A percentile compares a stretch with the other conserved stretches of the same genome.
phyloP scores from a whole-genome alignment of 345 rosid species.

The Syzygium jambos region DNA sequence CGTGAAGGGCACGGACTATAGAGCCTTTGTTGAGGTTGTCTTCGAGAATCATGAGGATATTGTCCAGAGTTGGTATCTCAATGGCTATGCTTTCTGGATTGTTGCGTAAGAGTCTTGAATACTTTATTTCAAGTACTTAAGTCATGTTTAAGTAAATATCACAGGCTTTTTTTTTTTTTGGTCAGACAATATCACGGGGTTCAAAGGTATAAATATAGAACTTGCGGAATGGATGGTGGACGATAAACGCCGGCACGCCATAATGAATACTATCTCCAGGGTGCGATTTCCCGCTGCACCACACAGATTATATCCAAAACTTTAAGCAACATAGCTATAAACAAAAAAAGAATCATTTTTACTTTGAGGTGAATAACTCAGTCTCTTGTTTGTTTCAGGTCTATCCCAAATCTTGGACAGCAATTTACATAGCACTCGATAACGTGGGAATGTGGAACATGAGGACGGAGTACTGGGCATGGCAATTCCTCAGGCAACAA shows the following conservation, averaged over 20 bases:
- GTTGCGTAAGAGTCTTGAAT: constrained; percentile 51
- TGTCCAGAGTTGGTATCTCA: constrained; percentile 74
- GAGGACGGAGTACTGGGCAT: constrained; percentile 75
- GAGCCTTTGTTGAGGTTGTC: constrained; percentile 64
- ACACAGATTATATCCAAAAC: constrained; percentile 28
- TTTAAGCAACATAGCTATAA: neutral
- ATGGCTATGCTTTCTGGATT: constrained; percentile 80
- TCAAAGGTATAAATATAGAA: neutral
- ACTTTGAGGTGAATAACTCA: neutral
- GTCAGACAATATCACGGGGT: neutral
- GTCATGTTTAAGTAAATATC: neutral
- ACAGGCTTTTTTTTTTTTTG: no score
- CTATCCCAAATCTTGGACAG: constrained; percentile 93
- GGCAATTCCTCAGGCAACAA: constrained; percentile 91
- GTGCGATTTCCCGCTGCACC: constrained; percentile 68
- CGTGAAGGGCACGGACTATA: constrained; percentile 60
- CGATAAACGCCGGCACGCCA: constrained; percentile 55
- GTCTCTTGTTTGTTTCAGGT: constrained; percentile 36
- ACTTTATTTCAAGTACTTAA: neutral
- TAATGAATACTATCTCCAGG: constrained; percentile 58
- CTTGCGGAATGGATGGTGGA: constrained; percentile 70
- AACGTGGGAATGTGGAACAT: constrained; percentile 98
- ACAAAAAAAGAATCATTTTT: neutral
- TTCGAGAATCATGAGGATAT: constrained; percentile 66
- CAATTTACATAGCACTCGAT: constrained; percentile 71